Base-by-base conservation (phyloP, 129 eudicot genomes). In the Chrysanthemum makinoi region DNA sequence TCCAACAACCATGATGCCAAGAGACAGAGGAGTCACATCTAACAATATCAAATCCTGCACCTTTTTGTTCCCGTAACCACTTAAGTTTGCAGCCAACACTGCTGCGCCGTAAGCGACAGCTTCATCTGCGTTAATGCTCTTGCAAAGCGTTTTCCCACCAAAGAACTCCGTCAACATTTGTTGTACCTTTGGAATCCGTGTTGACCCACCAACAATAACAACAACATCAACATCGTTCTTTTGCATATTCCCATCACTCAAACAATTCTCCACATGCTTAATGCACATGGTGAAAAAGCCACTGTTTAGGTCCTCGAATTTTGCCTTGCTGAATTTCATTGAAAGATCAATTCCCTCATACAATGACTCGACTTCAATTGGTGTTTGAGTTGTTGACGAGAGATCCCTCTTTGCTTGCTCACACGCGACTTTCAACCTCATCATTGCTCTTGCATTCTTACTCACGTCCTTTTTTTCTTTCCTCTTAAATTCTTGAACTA, bases 41-140 rank as follows among this genome's bases (percentile, higher is more conserved):
- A 18, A 11, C 0, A 66, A 18, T 18, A 66, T 5, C 26, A 47
- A 46, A 47, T 66, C 57, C 35, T 66, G 43, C 18, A 66, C 18
- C 2, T 1, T n/a, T n/a, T 14, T 22, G 16, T 70, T 56, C 14
- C 60, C 55, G 2, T 55, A 1, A 61, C 60, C 61, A 26, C 5
- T 60, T 14, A 72, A 62, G 15, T 62, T 62, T 48, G 77, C 77
- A 62, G 77, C 77, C 60, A 73, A 18, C 55, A 73, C 48, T 9
- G 77, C 77, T 3, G 77, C 77, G 16, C 77, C 77, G 62, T 73
- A 62, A 15, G 77, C 77, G 26, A 59, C 65, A 59, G 43, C 65
- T 58, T 72, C 77, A 72, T 72, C 77, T 0, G 69, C 68, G 6
- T 72, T 60, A 24, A 72, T 60, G 33, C 48, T 46, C 60, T n/a